Evolutionary conservation across 2,329 filamentous ascomycete species (phyloP).

Genomic region (Ascosphaera pollenicola): DNA sequence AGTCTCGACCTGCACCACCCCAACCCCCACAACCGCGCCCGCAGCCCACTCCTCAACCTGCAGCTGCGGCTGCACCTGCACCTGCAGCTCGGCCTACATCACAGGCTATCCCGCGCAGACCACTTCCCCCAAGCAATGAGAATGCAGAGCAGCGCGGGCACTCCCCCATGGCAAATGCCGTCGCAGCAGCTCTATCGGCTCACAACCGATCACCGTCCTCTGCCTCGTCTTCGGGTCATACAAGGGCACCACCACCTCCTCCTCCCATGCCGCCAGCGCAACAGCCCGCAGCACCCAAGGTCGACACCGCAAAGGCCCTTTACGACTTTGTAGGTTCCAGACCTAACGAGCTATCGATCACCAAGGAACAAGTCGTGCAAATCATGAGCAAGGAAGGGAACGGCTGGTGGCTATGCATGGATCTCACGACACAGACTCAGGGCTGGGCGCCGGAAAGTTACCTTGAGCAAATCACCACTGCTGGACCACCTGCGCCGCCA

Average conservation of each 20-base stretch:
- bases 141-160: no score
- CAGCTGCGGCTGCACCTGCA: constrained; percentile 8
- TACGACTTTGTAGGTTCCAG: constrained; percentile 80
- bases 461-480: constrained; percentile 48
- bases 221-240: constrained; percentile 22
- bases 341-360: constrained; percentile 65
- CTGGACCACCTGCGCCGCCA: constrained; percentile 35
- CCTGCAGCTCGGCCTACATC: constrained; percentile 13
- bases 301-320: constrained; percentile 67
- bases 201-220: constrained; percentile 36
- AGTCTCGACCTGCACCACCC: constrained; percentile 11
- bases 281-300: constrained; percentile 38
- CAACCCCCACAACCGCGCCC: constrained; percentile 15
- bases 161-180: not conserved
- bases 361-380: constrained; percentile 59
- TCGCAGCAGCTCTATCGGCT: constrained; percentile 12
- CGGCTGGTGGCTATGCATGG: constrained; percentile 92
- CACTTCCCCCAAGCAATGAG: constrained; percentile 4
- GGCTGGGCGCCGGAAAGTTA: constrained; percentile 93
- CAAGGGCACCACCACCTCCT: constrained; percentile 27
- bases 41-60: constrained; percentile 12
- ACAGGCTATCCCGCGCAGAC: constrained; percentile 9
- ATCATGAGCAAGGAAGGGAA: constrained; percentile 91
- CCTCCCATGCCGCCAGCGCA: constrained; percentile 45
- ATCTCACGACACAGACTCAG: constrained; percentile 41